A percentile compares a stretch with the other conserved stretches of the same genome.
Conservation (phyloP, 179 eudicot species). For the Beta lomatogona region DNA sequence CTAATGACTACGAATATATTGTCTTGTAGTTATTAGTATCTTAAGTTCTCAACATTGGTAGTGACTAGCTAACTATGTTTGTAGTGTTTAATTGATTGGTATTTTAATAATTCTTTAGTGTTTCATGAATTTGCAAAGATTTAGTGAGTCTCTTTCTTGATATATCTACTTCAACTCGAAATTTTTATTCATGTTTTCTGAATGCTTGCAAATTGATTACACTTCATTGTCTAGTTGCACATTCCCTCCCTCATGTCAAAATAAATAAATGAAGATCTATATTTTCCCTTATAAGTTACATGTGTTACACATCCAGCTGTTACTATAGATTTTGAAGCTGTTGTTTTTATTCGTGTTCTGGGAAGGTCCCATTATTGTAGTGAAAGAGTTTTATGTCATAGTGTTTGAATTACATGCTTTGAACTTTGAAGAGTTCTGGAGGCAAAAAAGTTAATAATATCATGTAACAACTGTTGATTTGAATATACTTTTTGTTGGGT, state of each 20-base stretch:
- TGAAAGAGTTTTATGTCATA: background rate
- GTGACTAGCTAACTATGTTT: background rate
- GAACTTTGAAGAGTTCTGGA: slow-evolving; percentile 6
- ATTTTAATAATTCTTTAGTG: background rate
- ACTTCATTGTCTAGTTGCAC: too few relatives aligned
- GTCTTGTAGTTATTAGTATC: background rate
- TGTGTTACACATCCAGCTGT: background rate
- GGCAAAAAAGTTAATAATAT: background rate
- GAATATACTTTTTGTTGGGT: background rate
- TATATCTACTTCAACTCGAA: too few relatives aligned
- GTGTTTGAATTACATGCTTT: background rate
- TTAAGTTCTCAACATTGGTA: background rate
- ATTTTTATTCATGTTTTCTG: too few relatives aligned
- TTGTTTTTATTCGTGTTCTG: background rate
- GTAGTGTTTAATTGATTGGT: background rate
- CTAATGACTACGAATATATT: background rate
- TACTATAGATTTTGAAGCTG: background rate
- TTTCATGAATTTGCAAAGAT: background rate
- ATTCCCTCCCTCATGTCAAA: too few relatives aligned
- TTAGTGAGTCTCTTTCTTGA: background rate
- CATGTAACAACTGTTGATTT: background rate
- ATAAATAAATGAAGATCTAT: background rate
- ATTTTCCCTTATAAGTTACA: background rate
- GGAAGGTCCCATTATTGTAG: slow-evolving; percentile 2
- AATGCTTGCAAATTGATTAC: too few relatives aligned